Base-by-base conservation (phyloP, 352 stramenopile species). In the Pythium oligandrum region DNA sequence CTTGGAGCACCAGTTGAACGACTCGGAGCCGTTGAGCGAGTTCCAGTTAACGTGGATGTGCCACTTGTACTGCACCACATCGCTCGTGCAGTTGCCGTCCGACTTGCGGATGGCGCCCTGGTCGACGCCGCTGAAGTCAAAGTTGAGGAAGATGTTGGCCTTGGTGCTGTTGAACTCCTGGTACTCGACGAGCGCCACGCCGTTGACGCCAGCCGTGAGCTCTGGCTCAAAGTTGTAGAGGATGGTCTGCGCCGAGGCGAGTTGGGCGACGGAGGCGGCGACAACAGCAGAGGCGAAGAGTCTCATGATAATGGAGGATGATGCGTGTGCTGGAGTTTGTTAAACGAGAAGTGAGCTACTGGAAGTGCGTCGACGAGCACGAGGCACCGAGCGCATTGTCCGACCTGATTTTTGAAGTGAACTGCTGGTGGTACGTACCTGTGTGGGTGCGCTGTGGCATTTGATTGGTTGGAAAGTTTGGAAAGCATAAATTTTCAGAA, bases 81-180 rank as follows among this genome's bases (percentile, higher is more conserved):
- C 45, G 8, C 35, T 48, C 2, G 47, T 62, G 43, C 64, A 72
- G 48, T 80, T 83, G 17, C 55, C 57, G 54, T 86, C 56, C 30
- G 68, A 61, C 1, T 47, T 55, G 46, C 51, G 58, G 59, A 83
- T 69, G 31, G 53, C 49, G 10, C 35, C 53, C 43, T 63, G 31
- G 47, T 76, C 57, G 43, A 81, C 64, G 45, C 66, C 54, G 31
- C 37, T 71, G 51, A 86, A 86, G 64, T 86, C 70, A 7, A 83
- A 59, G 0, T 72, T 26, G 39, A 63, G 55, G 2, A 55, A 54
- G 51, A 86, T 70, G n/a, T 55, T 61, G n/a, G 62, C 70, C 49
- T 71, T 75, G 33, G 62, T 71, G 54, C 55, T 69, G 40, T 51
- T 64, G 0, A 62, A 55, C 1, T 57, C 56, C 10, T 46, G 61